Evolutionary conservation across 768 basidiomycete species (phyloP).

Genomic region (Jaapia argillacea): DNA sequence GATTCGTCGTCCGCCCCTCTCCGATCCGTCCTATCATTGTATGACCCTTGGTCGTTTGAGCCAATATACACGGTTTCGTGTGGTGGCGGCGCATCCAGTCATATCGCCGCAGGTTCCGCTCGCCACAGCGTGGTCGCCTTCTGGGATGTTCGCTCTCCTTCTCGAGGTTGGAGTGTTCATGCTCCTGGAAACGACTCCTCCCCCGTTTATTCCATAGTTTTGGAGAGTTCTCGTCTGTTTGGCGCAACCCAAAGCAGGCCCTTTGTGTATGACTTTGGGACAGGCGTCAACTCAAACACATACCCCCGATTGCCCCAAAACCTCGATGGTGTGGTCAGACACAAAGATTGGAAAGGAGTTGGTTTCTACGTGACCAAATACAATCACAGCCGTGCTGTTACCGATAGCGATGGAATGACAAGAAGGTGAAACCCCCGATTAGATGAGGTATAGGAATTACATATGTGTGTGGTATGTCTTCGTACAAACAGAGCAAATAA

Average conservation of each 20-base stretch:
- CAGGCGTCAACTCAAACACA: conserved; percentile 43
- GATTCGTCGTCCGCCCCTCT: conserved; percentile 20
- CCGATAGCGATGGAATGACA: too few species aligned
- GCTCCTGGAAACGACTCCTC: conserved; percentile 72
- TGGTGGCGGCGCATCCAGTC: conserved; percentile 57
- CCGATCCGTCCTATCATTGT: conserved; percentile 47
- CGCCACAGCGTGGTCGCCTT: conserved; percentile 71
- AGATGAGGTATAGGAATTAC: too few species aligned
- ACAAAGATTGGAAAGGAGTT: conserved; percentile 23
- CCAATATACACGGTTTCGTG: conserved; percentile 69
- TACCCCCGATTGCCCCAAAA: conserved; percentile 30
- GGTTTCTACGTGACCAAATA: conserved; percentile 45
- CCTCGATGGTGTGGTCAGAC: conserved; percentile 24
- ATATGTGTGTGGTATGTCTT: too few species aligned
- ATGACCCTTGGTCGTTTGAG: conserved; percentile 61
- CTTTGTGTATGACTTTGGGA: conserved; percentile 76
- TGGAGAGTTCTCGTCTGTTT: conserved; percentile 74
- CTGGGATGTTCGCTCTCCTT: conserved; percentile 67
- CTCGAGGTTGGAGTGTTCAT: conserved; percentile 65
- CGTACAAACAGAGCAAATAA: too few species aligned
- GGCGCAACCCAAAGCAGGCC: conserved; percentile 70
- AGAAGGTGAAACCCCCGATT: too few species aligned
- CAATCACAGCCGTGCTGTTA: conserved; percentile 17
- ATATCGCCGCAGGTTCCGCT: conserved; percentile 70
- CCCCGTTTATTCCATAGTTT: conserved; percentile 63